Conservation (phyloP, 208 protist species). For the Tritrichomonas musculus region DNA sequence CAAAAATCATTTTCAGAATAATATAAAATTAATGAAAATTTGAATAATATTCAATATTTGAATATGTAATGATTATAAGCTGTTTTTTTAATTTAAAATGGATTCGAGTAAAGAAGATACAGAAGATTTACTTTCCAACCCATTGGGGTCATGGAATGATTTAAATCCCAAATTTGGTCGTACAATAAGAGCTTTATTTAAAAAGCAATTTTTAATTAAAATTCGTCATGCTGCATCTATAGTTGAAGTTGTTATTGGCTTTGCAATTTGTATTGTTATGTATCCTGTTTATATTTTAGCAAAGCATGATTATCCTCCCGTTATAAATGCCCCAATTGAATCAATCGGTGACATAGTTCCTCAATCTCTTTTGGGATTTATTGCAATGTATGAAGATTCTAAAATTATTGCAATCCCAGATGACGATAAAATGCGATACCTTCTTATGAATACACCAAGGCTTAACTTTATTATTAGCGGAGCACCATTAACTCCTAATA, state of each 20-base stretch:
- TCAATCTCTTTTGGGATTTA: background rate
- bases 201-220: background rate
- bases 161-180: background rate
- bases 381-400: background rate
- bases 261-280: background rate
- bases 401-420: background rate
- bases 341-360: background rate
- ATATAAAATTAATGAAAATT: no score
- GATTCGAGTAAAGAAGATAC: no score
- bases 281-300: background rate
- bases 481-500: no score
- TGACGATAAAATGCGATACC: no score
- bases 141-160: background rate
- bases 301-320: background rate
- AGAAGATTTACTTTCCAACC: no score
- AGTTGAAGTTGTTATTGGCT: background rate
- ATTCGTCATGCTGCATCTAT: background rate
- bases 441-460: no score
- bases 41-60: no score
- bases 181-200: background rate
- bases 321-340: background rate
- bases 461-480: no score
- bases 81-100: no score
- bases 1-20: no score
- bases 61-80: no score